Evolutionary conservation across 495 filamentous ascomycete genomes (phyloP), one percentile per base, ranked within the genome.

Genomic region (Penicillium dipodomyicola): DNA sequence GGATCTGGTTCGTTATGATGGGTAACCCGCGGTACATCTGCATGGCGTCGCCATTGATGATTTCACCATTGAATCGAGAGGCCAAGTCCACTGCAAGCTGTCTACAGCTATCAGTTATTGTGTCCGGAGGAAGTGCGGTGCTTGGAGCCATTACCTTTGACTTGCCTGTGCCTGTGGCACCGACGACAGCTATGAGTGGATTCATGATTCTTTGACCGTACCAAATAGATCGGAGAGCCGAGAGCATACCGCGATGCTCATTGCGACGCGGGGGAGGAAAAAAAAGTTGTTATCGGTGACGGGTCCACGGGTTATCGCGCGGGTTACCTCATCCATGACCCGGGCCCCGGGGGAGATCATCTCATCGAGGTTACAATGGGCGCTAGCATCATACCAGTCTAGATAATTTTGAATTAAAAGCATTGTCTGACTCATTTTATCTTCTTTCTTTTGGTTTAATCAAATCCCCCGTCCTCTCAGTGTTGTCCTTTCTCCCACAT

Each of bases 11-110:
- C 17, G 95, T 99, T 53, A 97, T 92, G 59, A 97, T 88, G 1
- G 94, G 92, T 19, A 99, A 77, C 9, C 92, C 95, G 33, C 84
- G 78, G 65, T 99, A 99, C 81, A 99, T 87, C 69, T 97, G 95
- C 90, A 99, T 94, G n/a, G 94, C 94, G 75, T 99, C 95, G 49
- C 89, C 92, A 67, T 99, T 99, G 77, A 99, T 90, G 51, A 99
- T 83, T 73, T 99, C 95, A 60, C 95, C 95, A 71, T 96, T 88
- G 73, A 89, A 92, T 33, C 80, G 81, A 35, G 79, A 77, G 4
- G 95, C 94, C 29, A 99, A 69, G 45, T 96, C 89, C 9, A 99
- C 89, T 50, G 95, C 95, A 60, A 99, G 88, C 93, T 97, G 67
- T 65, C 75, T 76, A 65, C 57, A 72, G 45, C 49, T 49, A 52